Evolutionary conservation across 2,329 filamentous ascomycete species (phyloP), one percentile per base, ranked within the genome.

Genomic region (Aciculosporium take): DNA sequence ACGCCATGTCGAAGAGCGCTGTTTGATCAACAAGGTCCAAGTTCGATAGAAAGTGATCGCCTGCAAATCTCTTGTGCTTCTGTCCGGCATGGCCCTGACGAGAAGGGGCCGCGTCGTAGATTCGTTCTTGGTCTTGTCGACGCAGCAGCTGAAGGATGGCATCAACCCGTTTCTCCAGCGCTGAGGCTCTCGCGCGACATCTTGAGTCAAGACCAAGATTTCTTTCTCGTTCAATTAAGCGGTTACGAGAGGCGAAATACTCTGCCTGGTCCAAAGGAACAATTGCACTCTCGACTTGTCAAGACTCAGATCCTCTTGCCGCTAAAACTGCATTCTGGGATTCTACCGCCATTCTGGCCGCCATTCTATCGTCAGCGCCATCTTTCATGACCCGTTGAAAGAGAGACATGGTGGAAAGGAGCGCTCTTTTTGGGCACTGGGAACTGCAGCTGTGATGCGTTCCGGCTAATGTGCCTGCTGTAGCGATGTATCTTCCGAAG

Each of bases 41-140:
- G 49, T 77, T 77, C 39, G 68, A 65, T 20, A 79, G 58, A 52
- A 76, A 80, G 53, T 78, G 75, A 49, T 76, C 73, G 21, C 68
- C 69, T 0, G 66, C 51, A 40, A 69, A 67, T 5, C 64, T 60
- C 3, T 52, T 48, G 41, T 73, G 69, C 18, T 48, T 46, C 53
- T 73, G 70, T 3, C 64, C 64, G 10, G 54, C 58, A 41, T 58
- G 60, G 7, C 68, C 68, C 7, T 30, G 39, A 15, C 60, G 53
- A 6, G 54, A 42, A 7, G 42, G 28, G 12, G 60, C 60, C 6
- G 31, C 37, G 8, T 46, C 53, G 47, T 66, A 72, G 30, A 70
- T 43, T 2, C 44, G 29, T 8, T 47, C 38, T 21, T 57, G 46
- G 45, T 73, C 69, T 7, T 49, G 34, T 10, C 42, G 34, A 43